Conservation (phyloP, 2,329 filamentous ascomycete species). For the Penicillium aurantiogriseum region DNA sequence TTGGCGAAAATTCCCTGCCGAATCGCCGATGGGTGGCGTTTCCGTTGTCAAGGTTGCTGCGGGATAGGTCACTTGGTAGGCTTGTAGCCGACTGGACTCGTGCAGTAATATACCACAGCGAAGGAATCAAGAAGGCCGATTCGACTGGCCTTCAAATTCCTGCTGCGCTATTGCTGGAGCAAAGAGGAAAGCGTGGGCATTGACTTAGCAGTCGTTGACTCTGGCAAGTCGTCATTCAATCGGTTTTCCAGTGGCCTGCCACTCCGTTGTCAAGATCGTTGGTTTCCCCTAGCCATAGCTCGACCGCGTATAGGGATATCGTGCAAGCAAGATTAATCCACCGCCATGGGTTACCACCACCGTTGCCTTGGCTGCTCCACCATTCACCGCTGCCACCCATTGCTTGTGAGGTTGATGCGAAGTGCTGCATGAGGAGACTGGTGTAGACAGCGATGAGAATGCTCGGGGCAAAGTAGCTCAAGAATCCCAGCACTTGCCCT, state of each 20-base stretch:
- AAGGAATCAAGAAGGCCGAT: neutral
- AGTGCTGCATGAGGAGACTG: slow-evolving; percentile 91
- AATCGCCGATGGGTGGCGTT: neutral
- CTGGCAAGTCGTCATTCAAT: slow-evolving; percentile 53
- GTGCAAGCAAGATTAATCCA: slow-evolving; percentile 91
- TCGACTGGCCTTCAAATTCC: neutral
- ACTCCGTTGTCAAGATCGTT: slow-evolving; percentile 69
- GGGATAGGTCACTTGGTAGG: neutral
- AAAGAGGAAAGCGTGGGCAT: neutral
- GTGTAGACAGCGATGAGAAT: slow-evolving; percentile 97
- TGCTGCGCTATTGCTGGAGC: neutral
- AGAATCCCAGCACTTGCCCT: slow-evolving; percentile 72
- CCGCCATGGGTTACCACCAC: slow-evolving; percentile 82
- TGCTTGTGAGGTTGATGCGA: slow-evolving; percentile 65
- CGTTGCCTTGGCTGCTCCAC: slow-evolving; percentile 83
- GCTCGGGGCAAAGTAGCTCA: slow-evolving; percentile 92
- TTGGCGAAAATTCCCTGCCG: neutral
- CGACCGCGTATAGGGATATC: slow-evolving; percentile 85
- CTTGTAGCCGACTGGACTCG: neutral
- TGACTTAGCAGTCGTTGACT: neutral
- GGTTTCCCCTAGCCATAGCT: slow-evolving; percentile 76
- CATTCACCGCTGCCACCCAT: slow-evolving; percentile 66
- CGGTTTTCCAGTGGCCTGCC: slow-evolving; percentile 87
- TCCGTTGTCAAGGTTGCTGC: neutral
- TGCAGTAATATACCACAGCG: neutral